Evolutionary conservation across 106 monocot species (phyloP), one percentile per base, ranked within the genome.

Genomic region (Posidonia australis): DNA sequence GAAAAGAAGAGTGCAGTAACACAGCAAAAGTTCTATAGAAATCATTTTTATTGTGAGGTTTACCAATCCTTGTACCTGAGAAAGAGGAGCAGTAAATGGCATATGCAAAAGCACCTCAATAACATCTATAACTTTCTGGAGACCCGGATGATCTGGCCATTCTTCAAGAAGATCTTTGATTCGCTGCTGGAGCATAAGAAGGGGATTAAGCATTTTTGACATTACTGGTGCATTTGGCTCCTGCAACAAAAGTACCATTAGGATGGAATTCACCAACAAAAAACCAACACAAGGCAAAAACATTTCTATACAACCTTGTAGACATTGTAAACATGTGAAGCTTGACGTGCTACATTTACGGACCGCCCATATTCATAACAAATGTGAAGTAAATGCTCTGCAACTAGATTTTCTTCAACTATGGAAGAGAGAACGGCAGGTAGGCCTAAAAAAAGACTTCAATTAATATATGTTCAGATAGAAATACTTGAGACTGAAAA

Each of bases 81-180:
- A 79, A 59, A 84, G 58, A 47, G 86, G 82, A 13, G 81, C 77
- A 44, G 54, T 72, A 10, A 72, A 47, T 64, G 90, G 77, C 29
- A 84, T 63, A 25, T 54, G 44, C 58, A 96, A 69, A 68, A 96
- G 84, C 14, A 60, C 69, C 14, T 75, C 76, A 36, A 67, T 74
- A 28, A 68, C 24, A 28, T 89, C 84, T 44, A 77, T 27, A 56
- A 90, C 70, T 62, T 80, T 90, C 54, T 72, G 73, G 49, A 86
- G 90, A 64, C 70, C 82, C 51, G 94, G 94, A 77, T 96, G 94
- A 4, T 80, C 94, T 0, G 84, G 76, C 86, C 86, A 96, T 13
- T 90, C 86, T 45, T 68, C 58, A 42, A 86, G 72, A 65, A 79
- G 67, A 45, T 31, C 64, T 45, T 32, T 69, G 69, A 82, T 76